Base-by-base conservation (phyloP, 116 monocot species). In the Posidonia oceanica region DNA sequence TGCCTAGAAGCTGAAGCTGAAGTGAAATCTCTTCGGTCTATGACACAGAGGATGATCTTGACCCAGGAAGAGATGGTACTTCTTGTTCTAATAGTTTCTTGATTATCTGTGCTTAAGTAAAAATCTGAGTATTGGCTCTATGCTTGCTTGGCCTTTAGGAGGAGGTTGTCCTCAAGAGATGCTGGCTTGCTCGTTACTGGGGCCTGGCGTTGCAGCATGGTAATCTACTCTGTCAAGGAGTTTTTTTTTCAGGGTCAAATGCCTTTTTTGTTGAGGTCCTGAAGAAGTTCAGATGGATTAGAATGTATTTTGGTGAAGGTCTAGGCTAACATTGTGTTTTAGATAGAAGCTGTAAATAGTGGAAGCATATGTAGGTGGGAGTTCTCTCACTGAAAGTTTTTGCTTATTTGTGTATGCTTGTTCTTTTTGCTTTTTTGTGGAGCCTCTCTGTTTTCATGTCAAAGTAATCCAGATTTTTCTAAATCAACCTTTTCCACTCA, bases 151-250 rank as follows among this genome's bases (percentile, higher is more conserved):
- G 29, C 72, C 58, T 74, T 10, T 54, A 96, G 96, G 96, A 96
- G 73, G 96, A 96, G 77, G 89, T 91, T 71, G 96, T 91, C 70
- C 91, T 96, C 61, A 96, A 91, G 79, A 88, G 96, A 65, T 96
- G 96, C 74, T 96, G 91, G 91, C 91, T 96, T 73, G 96, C 96
- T 69, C 86, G 91, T 17, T 91, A 96, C 56, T 96, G 96, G 96
- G 86, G 88, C 64, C 78, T 96, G 63, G 89, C 96, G 75, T 76
- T 91, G 71, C 84, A 66, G 42, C 74, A 89, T 82, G 96, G 96
- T 96, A 85, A 81, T 51, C 39, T 40, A 39, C 11, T 54, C 17
- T 68, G 59, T 40, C 4, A 14, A 11, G 11, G 53, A 59, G 56
- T 16, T 53, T 18, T 57, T 44, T 64, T 39, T 18, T 5, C 11